phyloP scores from a whole-genome alignment of 2,329 filamentous ascomycete genomes.

The Phaeoacremonium minimum region DNA sequence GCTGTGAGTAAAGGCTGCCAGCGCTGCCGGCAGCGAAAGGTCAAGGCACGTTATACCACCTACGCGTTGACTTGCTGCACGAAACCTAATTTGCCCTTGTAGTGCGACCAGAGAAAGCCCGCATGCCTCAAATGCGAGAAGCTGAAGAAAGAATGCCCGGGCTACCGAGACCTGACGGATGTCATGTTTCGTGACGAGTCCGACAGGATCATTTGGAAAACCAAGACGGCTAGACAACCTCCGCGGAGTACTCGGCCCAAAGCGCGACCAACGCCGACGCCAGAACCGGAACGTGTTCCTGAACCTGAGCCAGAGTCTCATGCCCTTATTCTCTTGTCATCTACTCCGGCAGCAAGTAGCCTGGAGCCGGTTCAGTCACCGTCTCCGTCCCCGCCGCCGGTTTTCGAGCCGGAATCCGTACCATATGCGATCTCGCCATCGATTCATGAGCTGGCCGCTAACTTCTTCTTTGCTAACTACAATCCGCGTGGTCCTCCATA shows the following conservation, averaged over 20 bases:
- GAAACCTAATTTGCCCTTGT: neutral
- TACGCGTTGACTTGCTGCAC: neutral
- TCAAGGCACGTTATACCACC: slow-evolving; percentile 13
- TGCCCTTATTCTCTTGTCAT: too few relatives aligned
- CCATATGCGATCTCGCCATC: too few relatives aligned
- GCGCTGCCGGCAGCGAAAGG: slow-evolving; percentile 18
- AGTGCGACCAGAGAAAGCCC: slow-evolving; percentile 19
- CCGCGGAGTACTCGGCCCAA: too few relatives aligned
- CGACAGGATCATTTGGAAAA: slow-evolving; percentile 12
- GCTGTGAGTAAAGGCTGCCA: slow-evolving; percentile 18
- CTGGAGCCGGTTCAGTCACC: too few relatives aligned
- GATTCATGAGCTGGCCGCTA: slow-evolving; percentile 9
- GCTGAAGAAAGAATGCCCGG: slow-evolving; percentile 13
- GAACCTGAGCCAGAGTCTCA: too few relatives aligned
- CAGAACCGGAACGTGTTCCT: too few relatives aligned
- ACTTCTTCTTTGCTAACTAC: slow-evolving; percentile 18
- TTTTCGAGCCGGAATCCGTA: too few relatives aligned
- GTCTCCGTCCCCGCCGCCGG: too few relatives aligned
- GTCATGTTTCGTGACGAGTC: slow-evolving; percentile 20
- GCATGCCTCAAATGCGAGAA: slow-evolving; percentile 18
- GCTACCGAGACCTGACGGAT: slow-evolving; percentile 16
- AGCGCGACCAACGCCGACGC: too few relatives aligned
- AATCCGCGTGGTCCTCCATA: neutral
- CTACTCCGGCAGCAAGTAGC: too few relatives aligned
- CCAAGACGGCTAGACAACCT: too few relatives aligned